A percentile compares a stretch with the other conserved stretches of the same genome.
Conservation (phyloP, 441 rosid species). For the Euphorbia schlechtendalii region DNA sequence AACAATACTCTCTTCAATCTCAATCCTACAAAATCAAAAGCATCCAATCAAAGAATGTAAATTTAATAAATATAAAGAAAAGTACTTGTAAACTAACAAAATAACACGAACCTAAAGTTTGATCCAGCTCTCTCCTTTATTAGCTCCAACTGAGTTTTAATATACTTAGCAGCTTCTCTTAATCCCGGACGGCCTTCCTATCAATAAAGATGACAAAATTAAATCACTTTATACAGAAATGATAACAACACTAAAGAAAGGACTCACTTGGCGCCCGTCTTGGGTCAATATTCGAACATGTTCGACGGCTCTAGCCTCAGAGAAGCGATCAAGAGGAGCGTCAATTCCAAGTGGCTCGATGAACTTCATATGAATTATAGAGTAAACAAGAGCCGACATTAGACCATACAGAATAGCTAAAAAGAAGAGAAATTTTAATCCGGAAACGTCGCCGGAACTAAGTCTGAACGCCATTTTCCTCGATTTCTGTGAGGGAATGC, state of each 20-base stretch:
- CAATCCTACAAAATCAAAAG: constrained; percentile 47
- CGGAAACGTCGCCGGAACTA: constrained; percentile 46
- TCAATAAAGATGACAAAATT: not conserved
- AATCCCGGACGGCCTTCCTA: constrained; percentile 94
- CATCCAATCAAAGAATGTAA: not conserved
- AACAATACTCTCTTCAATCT: constrained; percentile 75
- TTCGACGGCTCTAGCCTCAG: constrained; percentile 82
- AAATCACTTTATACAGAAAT: not conserved
- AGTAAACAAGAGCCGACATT: constrained; percentile 60
- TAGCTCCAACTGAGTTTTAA: constrained; percentile 60
- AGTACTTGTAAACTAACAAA: not conserved
- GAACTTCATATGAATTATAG: constrained; percentile 51
- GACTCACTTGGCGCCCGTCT: constrained; percentile 76
- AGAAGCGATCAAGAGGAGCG: constrained; percentile 86
- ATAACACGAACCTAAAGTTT: constrained; percentile 42
- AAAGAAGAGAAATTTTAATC: constrained; percentile 52
- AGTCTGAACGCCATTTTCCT: constrained; percentile 31
- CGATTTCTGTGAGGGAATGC: too few relatives aligned
- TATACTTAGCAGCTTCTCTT: constrained; percentile 76
- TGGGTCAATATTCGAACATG: constrained; percentile 70
- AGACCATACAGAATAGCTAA: constrained; percentile 51
- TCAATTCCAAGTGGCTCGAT: constrained; percentile 55
- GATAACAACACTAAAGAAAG: not conserved
- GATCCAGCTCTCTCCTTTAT: constrained; percentile 74
- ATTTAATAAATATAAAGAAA: not conserved